These are phyloP conservation scores for Podaxis carcinomalis DNA, from an alignment of 768 basidiomycete species.

Conservation along the genomic window DNA sequence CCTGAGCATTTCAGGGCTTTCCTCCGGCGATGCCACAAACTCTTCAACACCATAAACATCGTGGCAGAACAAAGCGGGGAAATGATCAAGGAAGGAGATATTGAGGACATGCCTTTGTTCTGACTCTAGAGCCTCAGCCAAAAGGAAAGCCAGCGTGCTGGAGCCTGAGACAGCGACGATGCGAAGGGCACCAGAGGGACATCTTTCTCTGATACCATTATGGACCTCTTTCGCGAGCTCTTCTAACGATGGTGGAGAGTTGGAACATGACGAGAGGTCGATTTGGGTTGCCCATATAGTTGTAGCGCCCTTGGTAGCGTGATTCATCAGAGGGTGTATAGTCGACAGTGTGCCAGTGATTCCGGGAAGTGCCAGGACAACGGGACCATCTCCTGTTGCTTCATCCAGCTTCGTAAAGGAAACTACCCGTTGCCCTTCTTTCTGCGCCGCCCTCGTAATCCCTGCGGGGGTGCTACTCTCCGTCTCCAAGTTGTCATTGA, in stretches of 20 bases:
- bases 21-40: neutral
- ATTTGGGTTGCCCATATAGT: neutral
- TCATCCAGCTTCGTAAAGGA: neutral
- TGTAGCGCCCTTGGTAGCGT: neutral
- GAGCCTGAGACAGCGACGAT: neutral
- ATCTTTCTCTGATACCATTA: neutral
- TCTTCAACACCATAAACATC: neutral
- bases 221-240: neutral
- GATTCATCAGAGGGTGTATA: neutral
- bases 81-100: constrained; percentile 3
- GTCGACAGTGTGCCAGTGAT: neutral
- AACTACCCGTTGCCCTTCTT: neutral
- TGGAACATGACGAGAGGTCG: neutral
- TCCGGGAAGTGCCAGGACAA: neutral
- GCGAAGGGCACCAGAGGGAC: neutral
- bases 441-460: neutral
- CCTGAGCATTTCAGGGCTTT: neutral
- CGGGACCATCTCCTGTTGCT: neutral
- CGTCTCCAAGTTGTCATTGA: neutral
- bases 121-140: neutral
- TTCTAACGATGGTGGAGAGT: neutral
- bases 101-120: neutral
- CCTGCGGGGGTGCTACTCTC: neutral
- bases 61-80: constrained; percentile 2
- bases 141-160: neutral